Evolutionary conservation across 108 stramenopile genomes (phyloP), one percentile per base, ranked within the genome.

Genomic region (Skeletonema tropicum): DNA sequence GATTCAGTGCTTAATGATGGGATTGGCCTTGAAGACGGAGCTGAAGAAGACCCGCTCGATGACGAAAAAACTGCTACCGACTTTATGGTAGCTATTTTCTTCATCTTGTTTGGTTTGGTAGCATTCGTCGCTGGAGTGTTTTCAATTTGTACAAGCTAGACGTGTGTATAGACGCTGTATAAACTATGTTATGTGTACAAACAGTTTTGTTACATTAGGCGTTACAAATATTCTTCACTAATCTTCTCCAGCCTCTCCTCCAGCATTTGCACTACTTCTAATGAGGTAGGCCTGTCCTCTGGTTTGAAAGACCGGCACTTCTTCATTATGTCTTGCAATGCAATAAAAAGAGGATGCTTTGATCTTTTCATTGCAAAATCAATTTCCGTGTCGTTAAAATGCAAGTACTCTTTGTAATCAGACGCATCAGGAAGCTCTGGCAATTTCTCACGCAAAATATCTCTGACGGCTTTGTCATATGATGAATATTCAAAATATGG

Each of bases 31-130:
- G 66, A 55, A 31, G 55, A 30, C 5, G 75, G 35, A n/a, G 73
- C 38, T 39, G 76, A 77, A 41, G 76, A 77, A 13, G 76, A 77
- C 38, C 76, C 76, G 33, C 70, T 70, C 32, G 70, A 77, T 35
- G 64, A 70, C 21, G 70, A 64, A 60, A 69, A 71, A 45, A 42
- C 52, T 55, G 39, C 17, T 26, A 21, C 35, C 11, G 90, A 94
- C 66, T 94, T 90, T 82, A 45, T 83, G 10, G 70, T 92, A 36
- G 93, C 93, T 15, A 89, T 94, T 57, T 77, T 61, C 5, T 90
- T 80, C 33, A 63, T 90, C 26, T 17, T 89, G 1, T 88, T 94
- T 64, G 93, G 93, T 5, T 2, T 88, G 25, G 29, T 92, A 2
- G 93, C 93, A 5, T 60, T 91, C 52, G 30, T 75, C 19, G 88